Conservation (phyloP, 805 yeast species). For the Komagataella pastoris region DNA sequence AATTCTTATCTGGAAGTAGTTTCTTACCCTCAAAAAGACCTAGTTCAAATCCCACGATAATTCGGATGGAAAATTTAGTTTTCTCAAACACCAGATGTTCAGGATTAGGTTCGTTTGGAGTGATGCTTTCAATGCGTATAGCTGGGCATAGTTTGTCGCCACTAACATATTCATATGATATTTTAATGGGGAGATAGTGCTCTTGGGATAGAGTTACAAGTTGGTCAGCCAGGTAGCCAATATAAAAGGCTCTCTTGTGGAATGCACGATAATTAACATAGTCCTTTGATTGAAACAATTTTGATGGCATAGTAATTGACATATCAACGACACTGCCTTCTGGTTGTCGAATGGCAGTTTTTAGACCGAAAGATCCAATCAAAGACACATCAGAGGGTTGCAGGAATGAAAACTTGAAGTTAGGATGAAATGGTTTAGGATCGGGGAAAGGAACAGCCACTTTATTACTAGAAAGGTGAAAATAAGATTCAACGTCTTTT, state of each 20-base stretch:
- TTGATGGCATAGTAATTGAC: slow-evolving; percentile 67
- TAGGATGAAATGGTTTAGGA: slow-evolving; percentile 52
- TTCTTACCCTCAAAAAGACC: slow-evolving; percentile 65
- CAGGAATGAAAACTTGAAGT: slow-evolving; percentile 56
- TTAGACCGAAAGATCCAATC: slow-evolving; percentile 83
- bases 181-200: slow-evolving; percentile 45
- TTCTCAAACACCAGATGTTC: slow-evolving; percentile 43
- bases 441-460: slow-evolving; percentile 78
- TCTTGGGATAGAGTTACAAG: slow-evolving; percentile 39
- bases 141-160: slow-evolving; percentile 73
- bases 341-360: slow-evolving; percentile 59
- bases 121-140: slow-evolving; percentile 44
- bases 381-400: slow-evolving; percentile 67
- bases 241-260: slow-evolving; percentile 79
- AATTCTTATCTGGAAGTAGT: slow-evolving; percentile 67
- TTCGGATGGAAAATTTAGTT: slow-evolving; percentile 58
- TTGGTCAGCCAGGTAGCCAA: slow-evolving; percentile 65
- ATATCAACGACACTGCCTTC: slow-evolving; percentile 63
- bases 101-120: slow-evolving; percentile 26
- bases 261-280: slow-evolving; percentile 80
- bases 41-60: slow-evolving; percentile 62
- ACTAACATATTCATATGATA: slow-evolving; percentile 53
- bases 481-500: slow-evolving; percentile 42
- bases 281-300: slow-evolving; percentile 73
- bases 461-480: slow-evolving; percentile 28